Percentiles rank a stretch among this genome's conserved stretches.
phyloP scores from a whole-genome alignment of 129 eudicot genomes.

The Pittosporum tobira region DNA sequence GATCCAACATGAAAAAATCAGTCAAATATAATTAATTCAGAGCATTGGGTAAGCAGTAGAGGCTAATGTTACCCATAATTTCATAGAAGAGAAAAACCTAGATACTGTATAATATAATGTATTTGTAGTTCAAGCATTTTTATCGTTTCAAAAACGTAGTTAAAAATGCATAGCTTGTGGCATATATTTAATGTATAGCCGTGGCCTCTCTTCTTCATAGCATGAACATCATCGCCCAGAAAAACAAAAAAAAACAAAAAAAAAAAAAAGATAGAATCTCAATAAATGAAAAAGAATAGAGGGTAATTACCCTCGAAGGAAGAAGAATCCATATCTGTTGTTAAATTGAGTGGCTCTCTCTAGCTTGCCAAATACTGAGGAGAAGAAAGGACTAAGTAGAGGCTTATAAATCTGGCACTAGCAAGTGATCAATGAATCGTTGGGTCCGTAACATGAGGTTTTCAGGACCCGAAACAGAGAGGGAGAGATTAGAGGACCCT shows the following conservation, averaged over 20 bases:
- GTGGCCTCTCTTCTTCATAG: conserved; percentile 2
- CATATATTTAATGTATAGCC: background rate
- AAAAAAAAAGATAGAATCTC: conserved; percentile 7
- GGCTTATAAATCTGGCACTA: conserved; percentile 8
- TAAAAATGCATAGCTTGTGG: background rate
- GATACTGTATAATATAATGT: conserved; percentile 4
- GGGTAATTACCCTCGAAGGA: conserved; percentile 32
- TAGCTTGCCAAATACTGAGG: conserved; percentile 13
- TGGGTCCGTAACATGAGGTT: conserved; percentile 41
- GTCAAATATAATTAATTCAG: background rate
- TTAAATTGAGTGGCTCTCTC: conserved; percentile 22
- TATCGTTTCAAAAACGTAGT: conserved; percentile 6
- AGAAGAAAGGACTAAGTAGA: conserved; percentile 19
- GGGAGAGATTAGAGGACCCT: conserved; percentile 2
- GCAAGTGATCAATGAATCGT: conserved; percentile 30
- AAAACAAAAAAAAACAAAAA: background rate
- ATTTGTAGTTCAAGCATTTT: conserved; percentile 14
- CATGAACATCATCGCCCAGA: conserved; percentile 11
- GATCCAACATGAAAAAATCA: background rate
- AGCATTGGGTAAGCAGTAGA: background rate
- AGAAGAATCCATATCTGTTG: conserved; percentile 30
- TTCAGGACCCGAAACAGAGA: conserved; percentile 26
- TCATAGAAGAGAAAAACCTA: too few species aligned
- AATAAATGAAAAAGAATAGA: background rate
- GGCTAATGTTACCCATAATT: conserved; percentile 5